Evolutionary conservation across 768 basidiomycete genomes (phyloP).

Genomic region (Mrakia blollopis): DNA sequence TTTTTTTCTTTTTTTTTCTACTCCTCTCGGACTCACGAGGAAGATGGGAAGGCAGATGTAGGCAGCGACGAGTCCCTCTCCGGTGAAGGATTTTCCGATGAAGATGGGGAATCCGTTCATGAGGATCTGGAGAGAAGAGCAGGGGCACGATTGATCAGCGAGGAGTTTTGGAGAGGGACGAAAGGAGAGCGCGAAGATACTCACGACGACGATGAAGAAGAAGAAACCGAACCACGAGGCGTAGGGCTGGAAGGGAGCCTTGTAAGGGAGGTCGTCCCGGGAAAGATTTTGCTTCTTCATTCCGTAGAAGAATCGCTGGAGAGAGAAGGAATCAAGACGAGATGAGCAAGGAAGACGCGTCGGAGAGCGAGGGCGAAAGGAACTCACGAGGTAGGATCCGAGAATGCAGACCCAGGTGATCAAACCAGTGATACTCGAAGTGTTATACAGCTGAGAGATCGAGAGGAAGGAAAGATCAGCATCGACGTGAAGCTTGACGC

Average conservation of each 20-base stretch:
- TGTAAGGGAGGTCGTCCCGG: slow-evolving; percentile 27
- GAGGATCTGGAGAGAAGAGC: slow-evolving; percentile 29
- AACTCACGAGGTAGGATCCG: slow-evolving; percentile 12
- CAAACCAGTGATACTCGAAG: slow-evolving; percentile 44
- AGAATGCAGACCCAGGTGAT: slow-evolving; percentile 25
- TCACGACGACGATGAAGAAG: slow-evolving; percentile 34
- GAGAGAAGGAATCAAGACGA: slow-evolving; percentile 23
- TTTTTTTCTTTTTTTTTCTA: no score
- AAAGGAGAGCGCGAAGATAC: neutral
- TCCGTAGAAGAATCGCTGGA: slow-evolving; percentile 29
- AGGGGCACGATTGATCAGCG: neutral
- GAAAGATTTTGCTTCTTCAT: slow-evolving; percentile 25
- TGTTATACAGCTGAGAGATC: slow-evolving; percentile 39
- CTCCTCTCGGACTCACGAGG: slow-evolving; percentile 21
- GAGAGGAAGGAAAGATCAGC: no score
- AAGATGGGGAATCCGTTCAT: slow-evolving; percentile 41
- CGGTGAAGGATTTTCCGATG: slow-evolving; percentile 37
- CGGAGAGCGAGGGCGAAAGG: no score
- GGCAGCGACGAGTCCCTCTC: slow-evolving; percentile 35
- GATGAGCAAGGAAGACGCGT: neutral
- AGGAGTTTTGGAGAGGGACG: neutral
- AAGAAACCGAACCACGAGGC: slow-evolving; percentile 34
- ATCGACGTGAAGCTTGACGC: no score
- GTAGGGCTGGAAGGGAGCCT: slow-evolving; percentile 36
- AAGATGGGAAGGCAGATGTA: slow-evolving; percentile 37